Percentiles rank a stretch among this genome's conserved stretches.
phyloP scores from a whole-genome alignment of 1,284 basidiomycete genomes.

The Mycena citricolor region DNA sequence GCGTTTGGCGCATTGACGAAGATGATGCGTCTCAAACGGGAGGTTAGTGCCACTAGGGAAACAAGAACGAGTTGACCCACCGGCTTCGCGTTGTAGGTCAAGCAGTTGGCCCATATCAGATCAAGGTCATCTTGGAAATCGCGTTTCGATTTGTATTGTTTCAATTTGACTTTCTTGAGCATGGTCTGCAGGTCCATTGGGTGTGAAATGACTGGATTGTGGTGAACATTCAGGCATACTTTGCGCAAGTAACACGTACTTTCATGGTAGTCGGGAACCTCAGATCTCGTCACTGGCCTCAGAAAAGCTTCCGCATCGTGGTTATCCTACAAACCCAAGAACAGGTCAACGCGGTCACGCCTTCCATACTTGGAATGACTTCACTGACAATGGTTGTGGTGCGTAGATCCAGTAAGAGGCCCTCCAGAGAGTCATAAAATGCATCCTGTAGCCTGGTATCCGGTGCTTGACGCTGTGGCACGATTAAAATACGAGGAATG shows the following conservation, averaged over 20 bases:
- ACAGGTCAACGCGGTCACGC: constrained; percentile 25
- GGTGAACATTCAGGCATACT: constrained; percentile 14
- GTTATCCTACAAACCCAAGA: constrained; percentile 59
- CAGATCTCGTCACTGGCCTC: constrained; percentile 83
- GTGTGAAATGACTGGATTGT: constrained; percentile 72
- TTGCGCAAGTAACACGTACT: constrained; percentile 44
- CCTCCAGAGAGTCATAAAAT: constrained; percentile 90
- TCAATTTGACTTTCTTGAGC: constrained; percentile 88
- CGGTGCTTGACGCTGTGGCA: constrained; percentile 51
- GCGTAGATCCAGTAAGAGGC: constrained; percentile 80
- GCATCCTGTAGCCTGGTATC: constrained; percentile 80
- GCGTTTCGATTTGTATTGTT: constrained; percentile 89
- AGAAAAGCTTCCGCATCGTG: constrained; percentile 87
- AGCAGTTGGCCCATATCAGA: constrained; percentile 96
- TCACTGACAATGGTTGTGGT: constrained; percentile 70
- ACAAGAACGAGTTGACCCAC: constrained; percentile 48
- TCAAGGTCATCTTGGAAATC: constrained; percentile 94
- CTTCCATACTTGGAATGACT: constrained; percentile 11
- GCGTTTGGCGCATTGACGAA: constrained; percentile 75
- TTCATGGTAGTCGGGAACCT: constrained; percentile 89
- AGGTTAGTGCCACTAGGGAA: constrained; percentile 2
- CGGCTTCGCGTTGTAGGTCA: constrained; percentile 88
- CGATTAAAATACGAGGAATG: constrained; percentile 13
- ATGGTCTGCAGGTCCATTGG: constrained; percentile 97
- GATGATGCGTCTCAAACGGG: constrained; percentile 61